These are phyloP conservation scores for Pleurotus cornucopiae DNA, from an alignment of 768 basidiomycete genomes.

Conservation along the genomic window DNA sequence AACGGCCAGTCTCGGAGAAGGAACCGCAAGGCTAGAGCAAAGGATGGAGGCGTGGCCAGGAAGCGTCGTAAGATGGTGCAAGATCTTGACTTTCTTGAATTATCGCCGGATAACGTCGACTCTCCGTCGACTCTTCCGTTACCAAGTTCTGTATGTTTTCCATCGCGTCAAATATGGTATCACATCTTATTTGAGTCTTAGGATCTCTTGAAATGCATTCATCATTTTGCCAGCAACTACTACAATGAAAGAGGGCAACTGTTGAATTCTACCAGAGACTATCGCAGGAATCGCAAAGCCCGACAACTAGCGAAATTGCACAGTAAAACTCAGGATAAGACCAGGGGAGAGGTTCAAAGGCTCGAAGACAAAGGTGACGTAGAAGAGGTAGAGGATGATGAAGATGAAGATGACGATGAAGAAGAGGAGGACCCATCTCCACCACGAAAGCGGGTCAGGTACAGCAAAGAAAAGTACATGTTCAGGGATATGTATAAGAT, in stretches of 20 bases:
- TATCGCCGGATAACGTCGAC: constrained; percentile 12
- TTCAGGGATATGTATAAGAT: constrained; percentile 70
- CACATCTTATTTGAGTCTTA: constrained; percentile 13
- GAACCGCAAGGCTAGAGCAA: constrained; percentile 10
- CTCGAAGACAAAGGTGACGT: constrained; percentile 7
- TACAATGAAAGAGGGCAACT: constrained; percentile 63
- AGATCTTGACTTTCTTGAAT: constrained; percentile 54
- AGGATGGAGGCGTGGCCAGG: constrained; percentile 7
- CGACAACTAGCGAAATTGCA: constrained; percentile 13
- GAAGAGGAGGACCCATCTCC: constrained; percentile 4
- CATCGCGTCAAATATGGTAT: not conserved
- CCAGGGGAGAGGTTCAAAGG: not conserved
- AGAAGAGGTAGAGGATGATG: constrained; percentile 7
- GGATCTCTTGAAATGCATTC: constrained; percentile 50
- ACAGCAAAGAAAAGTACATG: constrained; percentile 17
- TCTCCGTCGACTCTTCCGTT: constrained; percentile 15
- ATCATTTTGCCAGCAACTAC: constrained; percentile 43
- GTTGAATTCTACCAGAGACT: constrained; percentile 42
- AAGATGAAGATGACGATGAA: constrained; percentile 16
- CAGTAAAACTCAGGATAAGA: constrained; percentile 10
- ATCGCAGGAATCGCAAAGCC: constrained; percentile 38
- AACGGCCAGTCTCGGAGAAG: constrained; percentile 15
- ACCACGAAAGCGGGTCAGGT: constrained; percentile 11
- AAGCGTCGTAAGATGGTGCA: constrained; percentile 42
- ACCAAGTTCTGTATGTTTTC: constrained; percentile 49